Evolutionary conservation across 495 filamentous ascomycete genomes (phyloP).

Genomic region (Margaritispora aquatica): DNA sequence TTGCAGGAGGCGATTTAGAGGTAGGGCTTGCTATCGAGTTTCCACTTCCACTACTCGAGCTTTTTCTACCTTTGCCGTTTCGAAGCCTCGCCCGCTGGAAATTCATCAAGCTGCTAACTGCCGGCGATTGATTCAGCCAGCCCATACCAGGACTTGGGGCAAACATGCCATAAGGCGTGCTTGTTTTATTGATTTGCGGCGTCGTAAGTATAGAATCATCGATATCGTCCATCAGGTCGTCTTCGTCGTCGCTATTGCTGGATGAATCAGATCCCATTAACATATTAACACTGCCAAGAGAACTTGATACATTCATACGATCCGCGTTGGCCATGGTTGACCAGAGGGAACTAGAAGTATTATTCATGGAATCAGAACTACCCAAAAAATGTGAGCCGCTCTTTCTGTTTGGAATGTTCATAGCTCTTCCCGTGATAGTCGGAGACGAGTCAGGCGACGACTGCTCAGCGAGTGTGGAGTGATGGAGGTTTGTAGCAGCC

Average conservation of each 20-base stretch:
- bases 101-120: constrained; percentile 63
- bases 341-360: constrained; percentile 28
- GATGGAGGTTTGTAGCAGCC: constrained; percentile 90
- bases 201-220: constrained; percentile 71
- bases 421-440: constrained; percentile 68
- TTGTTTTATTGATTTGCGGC: constrained; percentile 52
- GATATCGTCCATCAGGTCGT: constrained; percentile 76
- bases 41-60: constrained; percentile 64
- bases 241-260: constrained; percentile 64
- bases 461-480: constrained; percentile 84
- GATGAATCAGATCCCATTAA: constrained; percentile 74
- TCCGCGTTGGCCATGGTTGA: constrained; percentile 44
- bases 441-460: constrained; percentile 94
- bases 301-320: constrained; percentile 71
- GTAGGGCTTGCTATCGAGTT: constrained; percentile 63
- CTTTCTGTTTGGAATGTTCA: constrained; percentile 61
- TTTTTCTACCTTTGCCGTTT: constrained; percentile 51
- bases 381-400: constrained; percentile 30
- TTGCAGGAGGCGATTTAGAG: constrained; percentile 55
- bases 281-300: constrained; percentile 77
- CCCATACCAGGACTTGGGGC: constrained; percentile 44
- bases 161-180: constrained; percentile 24
- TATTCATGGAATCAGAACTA: constrained; percentile 34
- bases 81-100: constrained; percentile 63
- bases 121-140: constrained; percentile 60